Conservation (phyloP, 306 rosid genomes). For the Cicer bijugum region DNA sequence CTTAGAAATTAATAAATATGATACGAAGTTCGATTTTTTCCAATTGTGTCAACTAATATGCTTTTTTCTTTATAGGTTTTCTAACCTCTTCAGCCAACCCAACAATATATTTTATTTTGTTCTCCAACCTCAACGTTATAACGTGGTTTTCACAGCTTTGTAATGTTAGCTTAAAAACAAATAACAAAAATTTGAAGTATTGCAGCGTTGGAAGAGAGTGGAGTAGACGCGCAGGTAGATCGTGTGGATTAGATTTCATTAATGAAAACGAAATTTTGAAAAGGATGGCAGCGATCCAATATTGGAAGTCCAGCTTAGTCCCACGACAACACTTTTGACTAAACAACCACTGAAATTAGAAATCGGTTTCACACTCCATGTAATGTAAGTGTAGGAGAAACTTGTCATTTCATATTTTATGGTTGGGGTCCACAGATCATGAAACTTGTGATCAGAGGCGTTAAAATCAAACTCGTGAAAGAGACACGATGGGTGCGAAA, state of each 20-base stretch:
- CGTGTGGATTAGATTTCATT: slow-evolving; percentile 3
- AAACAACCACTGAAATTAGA: slow-evolving; percentile 6
- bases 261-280: neutral
- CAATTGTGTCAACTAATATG: no score
- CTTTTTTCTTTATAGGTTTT: no score
- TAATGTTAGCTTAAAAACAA: neutral
- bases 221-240: neutral
- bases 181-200: neutral
- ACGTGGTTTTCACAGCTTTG: no score
- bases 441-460: slow-evolving; percentile 1
- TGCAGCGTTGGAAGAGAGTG: slow-evolving; percentile 2
- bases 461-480: neutral
- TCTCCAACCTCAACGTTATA: no score
- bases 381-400: neutral
- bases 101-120: no score
- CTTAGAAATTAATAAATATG: no score
- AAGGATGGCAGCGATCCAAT: slow-evolving; percentile 15
- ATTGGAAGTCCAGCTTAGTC: neutral
- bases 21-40: no score
- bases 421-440: neutral
- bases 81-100: no score
- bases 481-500: neutral
- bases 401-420: neutral
- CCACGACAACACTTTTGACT: slow-evolving; percentile 12
- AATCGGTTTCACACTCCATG: neutral